These are phyloP conservation scores for Prunus mira DNA, from an alignment of 306 rosid species.

Conservation along the genomic window DNA sequence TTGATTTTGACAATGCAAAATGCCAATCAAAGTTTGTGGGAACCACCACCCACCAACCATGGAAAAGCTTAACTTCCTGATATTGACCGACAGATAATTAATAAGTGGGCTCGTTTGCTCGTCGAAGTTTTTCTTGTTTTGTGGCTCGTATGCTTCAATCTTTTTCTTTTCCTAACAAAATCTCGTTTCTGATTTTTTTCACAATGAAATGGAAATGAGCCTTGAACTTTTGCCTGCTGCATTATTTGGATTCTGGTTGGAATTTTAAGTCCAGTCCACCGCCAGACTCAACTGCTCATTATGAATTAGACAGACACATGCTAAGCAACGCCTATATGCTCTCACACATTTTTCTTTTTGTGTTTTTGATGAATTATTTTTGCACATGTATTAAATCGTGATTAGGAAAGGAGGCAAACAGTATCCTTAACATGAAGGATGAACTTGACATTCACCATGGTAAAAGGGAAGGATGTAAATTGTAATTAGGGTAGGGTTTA, in stretches of 20 bases:
- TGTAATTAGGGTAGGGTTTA: neutral
- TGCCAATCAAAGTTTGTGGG: neutral
- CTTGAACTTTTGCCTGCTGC: neutral
- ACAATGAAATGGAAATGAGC: no score
- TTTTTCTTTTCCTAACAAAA: no score
- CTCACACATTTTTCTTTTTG: no score
- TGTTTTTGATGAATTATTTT: no score
- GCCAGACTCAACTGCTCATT: neutral
- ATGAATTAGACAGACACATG: neutral
- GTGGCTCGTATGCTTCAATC: neutral
- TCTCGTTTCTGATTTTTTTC: no score
- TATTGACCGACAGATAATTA: neutral
- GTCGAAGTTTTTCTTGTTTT: neutral
- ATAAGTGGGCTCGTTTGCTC: neutral
- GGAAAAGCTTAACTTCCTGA: neutral
- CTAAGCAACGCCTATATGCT: neutral
- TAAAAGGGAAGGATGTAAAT: neutral
- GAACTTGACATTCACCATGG: neutral
- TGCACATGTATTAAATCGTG: no score
- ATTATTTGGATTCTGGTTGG: neutral
- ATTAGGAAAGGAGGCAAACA: no score
- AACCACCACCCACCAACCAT: neutral
- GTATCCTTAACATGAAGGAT: no score
- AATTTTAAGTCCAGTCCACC: neutral
- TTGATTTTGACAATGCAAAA: conserved; percentile 4